Conservation (phyloP, 148 eudicot species). For the Nyssa sinensis region DNA sequence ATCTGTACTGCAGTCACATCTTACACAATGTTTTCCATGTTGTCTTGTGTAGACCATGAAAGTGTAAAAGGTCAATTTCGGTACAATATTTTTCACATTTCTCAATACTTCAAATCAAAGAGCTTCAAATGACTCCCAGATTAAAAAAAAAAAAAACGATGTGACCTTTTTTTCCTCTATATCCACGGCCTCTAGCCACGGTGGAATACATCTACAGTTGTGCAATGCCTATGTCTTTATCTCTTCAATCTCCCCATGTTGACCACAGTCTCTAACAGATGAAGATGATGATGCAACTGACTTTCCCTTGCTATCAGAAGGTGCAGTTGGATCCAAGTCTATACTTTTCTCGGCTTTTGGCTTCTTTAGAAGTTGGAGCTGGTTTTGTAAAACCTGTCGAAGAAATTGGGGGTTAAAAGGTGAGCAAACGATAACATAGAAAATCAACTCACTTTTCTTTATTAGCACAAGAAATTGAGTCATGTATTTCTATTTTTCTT, state of each 20-base stretch:
- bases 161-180: not conserved
- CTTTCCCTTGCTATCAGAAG: constrained; percentile 43
- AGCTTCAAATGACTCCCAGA: too few relatives aligned
- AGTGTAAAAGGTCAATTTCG: too few relatives aligned
- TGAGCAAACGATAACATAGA: not conserved
- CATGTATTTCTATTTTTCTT: too few relatives aligned
- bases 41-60: too few relatives aligned
- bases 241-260: constrained; percentile 26
- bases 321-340: constrained; percentile 27
- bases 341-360: constrained; percentile 34
- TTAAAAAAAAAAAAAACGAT: not conserved
- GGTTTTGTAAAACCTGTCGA: constrained; percentile 54
- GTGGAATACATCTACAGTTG: not conserved
- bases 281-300: constrained; percentile 44
- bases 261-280: constrained; percentile 22
- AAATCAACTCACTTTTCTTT: too few relatives aligned
- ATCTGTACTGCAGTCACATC: not conserved
- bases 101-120: too few relatives aligned
- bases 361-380: constrained; percentile 45
- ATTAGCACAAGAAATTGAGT: too few relatives aligned
- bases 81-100: not conserved
- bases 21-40: not conserved
- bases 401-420: not conserved
- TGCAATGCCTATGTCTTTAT: constrained; percentile 3
- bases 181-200: constrained; percentile 8